Conservation (phyloP, 495 filamentous ascomycete species). For the Lasiosphaeriaceae sp. region DNA sequence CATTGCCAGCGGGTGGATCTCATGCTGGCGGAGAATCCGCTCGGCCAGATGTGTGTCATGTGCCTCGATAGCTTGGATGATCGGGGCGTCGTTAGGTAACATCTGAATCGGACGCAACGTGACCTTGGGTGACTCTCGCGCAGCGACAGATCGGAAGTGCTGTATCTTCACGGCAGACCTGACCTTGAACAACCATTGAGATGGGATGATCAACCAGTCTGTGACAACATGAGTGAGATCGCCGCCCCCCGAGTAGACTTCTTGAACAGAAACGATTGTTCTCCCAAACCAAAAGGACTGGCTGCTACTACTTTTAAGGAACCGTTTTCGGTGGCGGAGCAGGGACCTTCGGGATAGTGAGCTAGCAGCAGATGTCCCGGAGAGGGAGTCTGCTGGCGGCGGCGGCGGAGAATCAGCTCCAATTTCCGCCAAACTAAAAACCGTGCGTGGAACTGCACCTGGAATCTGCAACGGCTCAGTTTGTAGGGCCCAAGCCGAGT, state of each 20-base stretch:
- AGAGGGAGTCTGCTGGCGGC: too few species aligned
- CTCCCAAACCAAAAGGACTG: background rate
- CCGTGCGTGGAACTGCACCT: too few species aligned
- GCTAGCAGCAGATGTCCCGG: too few species aligned
- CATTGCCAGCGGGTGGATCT: background rate
- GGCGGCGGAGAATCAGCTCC: too few species aligned
- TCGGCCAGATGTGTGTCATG: background rate
- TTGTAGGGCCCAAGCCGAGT: too few species aligned
- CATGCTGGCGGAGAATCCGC: background rate
- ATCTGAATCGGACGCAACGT: background rate
- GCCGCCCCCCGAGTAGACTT: background rate
- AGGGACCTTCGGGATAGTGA: too few species aligned
- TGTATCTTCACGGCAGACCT: background rate
- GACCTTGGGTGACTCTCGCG: background rate
- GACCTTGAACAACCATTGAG: background rate
- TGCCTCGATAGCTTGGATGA: background rate
- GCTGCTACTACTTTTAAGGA: background rate
- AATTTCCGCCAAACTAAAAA: too few species aligned
- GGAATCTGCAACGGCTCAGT: too few species aligned
- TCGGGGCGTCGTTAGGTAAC: background rate
- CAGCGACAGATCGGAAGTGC: background rate
- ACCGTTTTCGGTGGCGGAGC: background rate
- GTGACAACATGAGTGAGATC: background rate
- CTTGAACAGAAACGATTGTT: background rate
- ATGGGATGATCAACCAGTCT: background rate